Conservation (phyloP, 2,329 filamentous ascomycete species). For the Penicillium sp. region DNA sequence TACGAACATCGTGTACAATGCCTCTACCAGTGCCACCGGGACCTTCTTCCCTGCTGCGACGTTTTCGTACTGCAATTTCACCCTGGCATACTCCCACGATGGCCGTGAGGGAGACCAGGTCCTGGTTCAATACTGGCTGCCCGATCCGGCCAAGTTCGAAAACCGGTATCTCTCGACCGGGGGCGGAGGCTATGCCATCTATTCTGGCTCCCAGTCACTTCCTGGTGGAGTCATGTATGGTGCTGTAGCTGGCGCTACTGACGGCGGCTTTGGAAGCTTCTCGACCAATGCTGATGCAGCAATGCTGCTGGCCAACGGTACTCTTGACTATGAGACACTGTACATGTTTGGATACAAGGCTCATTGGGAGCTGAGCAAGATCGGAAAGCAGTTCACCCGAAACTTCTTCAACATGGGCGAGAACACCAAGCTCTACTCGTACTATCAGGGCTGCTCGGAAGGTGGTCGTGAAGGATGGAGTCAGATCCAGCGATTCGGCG, state of each 20-base stretch:
- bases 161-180: constrained; percentile 56
- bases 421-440: constrained; percentile 42
- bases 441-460: constrained; percentile 61
- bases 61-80: constrained; percentile 52
- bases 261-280: constrained; percentile 59
- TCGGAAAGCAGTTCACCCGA: constrained; percentile 52
- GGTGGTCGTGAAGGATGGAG: constrained; percentile 56
- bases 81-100: constrained; percentile 54
- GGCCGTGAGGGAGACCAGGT: constrained; percentile 46
- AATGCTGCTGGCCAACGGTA: constrained; percentile 49
- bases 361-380: constrained; percentile 55
- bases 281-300: constrained; percentile 46
- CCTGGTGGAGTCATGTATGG: constrained; percentile 54
- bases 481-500: constrained; percentile 57
- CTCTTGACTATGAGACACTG: constrained; percentile 57
- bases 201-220: constrained; percentile 38
- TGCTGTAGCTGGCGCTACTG: constrained; percentile 57
- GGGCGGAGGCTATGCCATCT: constrained; percentile 56
- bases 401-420: constrained; percentile 44
- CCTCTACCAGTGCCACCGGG: constrained; percentile 5
- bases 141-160: constrained; percentile 51
- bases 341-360: constrained; percentile 60
- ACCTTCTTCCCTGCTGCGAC: constrained; percentile 20
- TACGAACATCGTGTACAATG: constrained; percentile 13
- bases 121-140: constrained; percentile 51